Evolutionary conservation across 2,329 filamentous ascomycete species (phyloP), one percentile per base, ranked within the genome.

Genomic region (Hypoxylon sp.): DNA sequence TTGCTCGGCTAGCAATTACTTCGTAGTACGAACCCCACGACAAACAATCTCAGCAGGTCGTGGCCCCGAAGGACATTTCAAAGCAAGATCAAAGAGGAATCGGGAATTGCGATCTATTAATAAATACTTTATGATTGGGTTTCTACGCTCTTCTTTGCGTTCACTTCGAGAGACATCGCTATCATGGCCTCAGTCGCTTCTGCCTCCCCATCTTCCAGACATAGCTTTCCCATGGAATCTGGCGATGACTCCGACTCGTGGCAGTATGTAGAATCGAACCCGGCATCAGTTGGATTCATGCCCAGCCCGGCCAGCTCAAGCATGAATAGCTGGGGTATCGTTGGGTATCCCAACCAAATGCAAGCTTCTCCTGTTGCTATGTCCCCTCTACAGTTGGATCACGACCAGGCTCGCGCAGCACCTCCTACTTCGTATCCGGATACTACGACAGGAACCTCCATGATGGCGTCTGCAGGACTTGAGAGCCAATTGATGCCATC

Each of bases 261-360:
- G 77, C 75, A 78, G 56, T 73, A 76, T 74, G 70, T 78, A 70
- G 73, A 76, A 25, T 75, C 74, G 21, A 76, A 75, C 48, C 74
- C 76, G 11, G 71, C 76, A n/a, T 75, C 76, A 23, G 73, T 74
- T 58, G 82, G 80, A 17, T 84, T 86, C 65, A 76, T 84, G 17
- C 81, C 83, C 25, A 86, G 86, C 67, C 85, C 86, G 4, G 82
- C 81, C 10, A 85, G 81, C 70, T 81, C 82, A 13, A 87, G 85
- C 65, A 75, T 87, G 70, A 82, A 80, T 38, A 85, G 85, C 21
- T 88, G 83, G 76, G 80, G 80, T 11, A 76, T 87, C 46, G 75
- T 87, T 50, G 80, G 81, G 30, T 80, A 81, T 67, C 67, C 75
- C 19, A 73, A 72, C 56, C 74, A 78, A 38, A 62, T 78, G 11